These are phyloP conservation scores for Candida freyschussii DNA, from an alignment of 1,139 yeast species.

Conservation along the genomic window DNA sequence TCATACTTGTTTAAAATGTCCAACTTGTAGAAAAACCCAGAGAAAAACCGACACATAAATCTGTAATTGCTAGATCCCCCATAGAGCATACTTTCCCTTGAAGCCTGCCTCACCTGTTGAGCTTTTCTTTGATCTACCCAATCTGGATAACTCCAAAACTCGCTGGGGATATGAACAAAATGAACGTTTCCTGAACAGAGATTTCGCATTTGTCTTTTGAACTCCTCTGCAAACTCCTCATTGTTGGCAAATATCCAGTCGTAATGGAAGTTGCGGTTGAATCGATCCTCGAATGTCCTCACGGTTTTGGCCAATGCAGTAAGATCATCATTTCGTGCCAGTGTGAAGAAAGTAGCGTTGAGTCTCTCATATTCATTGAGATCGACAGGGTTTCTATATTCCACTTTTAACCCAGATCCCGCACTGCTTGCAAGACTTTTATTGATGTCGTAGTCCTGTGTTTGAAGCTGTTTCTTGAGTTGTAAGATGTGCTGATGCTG, in stretches of 20 bases:
- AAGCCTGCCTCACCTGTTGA: conserved; percentile 28
- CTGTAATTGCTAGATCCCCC: conserved; percentile 63
- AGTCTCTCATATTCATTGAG: conserved; percentile 26
- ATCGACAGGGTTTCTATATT: conserved; percentile 4
- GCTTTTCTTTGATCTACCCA: conserved; percentile 62
- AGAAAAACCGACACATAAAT: conserved; percentile 73
- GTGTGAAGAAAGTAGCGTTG: conserved; percentile 58
- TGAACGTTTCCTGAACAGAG: conserved; percentile 57
- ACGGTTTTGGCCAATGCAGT: conserved; percentile 45
- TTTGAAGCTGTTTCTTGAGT: conserved; percentile 14
- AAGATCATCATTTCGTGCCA: conserved; percentile 58
- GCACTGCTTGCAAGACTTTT: conserved; percentile 9
- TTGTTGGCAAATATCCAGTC: conserved; percentile 82
- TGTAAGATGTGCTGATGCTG: conserved; percentile 16
- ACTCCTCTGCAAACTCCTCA: conserved; percentile 38
- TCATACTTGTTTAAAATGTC: conserved; percentile 49
- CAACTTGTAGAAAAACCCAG: conserved; percentile 61
- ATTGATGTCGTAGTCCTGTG: conserved; percentile 16
- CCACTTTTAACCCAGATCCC: conserved; percentile 5
- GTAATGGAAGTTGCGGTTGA: conserved; percentile 60
- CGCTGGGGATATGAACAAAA: conserved; percentile 57
- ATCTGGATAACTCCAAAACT: conserved; percentile 72
- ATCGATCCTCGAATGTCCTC: conserved; percentile 62
- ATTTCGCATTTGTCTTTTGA: conserved; percentile 42
- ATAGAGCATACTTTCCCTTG: conserved; percentile 49